These are phyloP conservation scores for Euclidium syriacum DNA, from an alignment of 345 rosid genomes.

Conservation along the genomic window DNA sequence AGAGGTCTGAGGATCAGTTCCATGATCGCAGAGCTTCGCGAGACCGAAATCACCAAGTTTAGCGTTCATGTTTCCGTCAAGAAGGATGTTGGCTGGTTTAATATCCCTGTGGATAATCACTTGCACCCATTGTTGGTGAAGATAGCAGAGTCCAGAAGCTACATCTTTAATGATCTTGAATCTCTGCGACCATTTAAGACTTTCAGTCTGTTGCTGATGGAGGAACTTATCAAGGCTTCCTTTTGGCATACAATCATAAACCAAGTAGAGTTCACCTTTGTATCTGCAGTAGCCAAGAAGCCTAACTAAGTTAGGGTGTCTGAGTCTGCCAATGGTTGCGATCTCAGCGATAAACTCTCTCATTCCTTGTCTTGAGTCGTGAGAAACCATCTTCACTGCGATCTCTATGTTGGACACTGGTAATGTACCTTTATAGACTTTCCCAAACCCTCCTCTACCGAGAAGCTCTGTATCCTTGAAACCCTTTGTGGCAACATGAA, in stretches of 20 bases:
- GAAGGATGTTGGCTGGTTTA: conserved; percentile 64
- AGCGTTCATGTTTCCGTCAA: conserved; percentile 49
- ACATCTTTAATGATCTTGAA: conserved; percentile 37
- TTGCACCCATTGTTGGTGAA: conserved; percentile 41
- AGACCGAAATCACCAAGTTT: conserved; percentile 79
- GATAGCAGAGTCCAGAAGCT: conserved; percentile 41
- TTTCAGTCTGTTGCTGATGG: conserved; percentile 2
- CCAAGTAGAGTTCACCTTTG: conserved; percentile 26
- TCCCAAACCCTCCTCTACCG: conserved; percentile 56
- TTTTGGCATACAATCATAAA: conserved; percentile 60
- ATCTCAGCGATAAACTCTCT: conserved; percentile 18
- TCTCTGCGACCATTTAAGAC: conserved; percentile 53
- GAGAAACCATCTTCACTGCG: conserved; percentile 6
- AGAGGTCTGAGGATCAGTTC: conserved; percentile 46
- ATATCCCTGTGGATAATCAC: conserved; percentile 72
- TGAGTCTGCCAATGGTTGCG: conserved; percentile 10
- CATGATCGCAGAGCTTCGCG: conserved; percentile 60
- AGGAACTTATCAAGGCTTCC: conserved; percentile 59
- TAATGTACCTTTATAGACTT: conserved; percentile 13
- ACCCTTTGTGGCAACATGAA: conserved; percentile 22
- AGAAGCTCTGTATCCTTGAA: conserved; percentile 2
- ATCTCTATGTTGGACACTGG: conserved; percentile 8
- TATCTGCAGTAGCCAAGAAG: background rate
- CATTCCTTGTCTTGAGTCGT: conserved; percentile 18
- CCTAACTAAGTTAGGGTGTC: conserved; percentile 12